Percentiles rank a stretch among this genome's conserved stretches.
Evolutionary conservation across 768 basidiomycete genomes (phyloP).

Genomic region (Mycena vulgaris): DNA sequence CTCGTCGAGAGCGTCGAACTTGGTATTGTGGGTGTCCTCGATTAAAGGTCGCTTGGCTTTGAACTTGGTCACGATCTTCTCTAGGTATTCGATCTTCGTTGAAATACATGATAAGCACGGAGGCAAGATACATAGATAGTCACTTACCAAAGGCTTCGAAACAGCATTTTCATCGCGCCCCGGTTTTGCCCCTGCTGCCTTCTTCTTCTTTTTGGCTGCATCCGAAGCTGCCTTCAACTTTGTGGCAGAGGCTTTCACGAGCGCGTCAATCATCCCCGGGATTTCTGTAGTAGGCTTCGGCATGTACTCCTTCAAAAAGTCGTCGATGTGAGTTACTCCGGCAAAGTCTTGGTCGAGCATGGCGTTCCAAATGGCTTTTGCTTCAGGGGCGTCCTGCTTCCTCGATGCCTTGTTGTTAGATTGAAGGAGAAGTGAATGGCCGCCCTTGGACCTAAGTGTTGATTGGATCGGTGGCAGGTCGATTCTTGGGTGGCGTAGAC

Average conservation of each 20-base stretch:
- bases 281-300: not conserved
- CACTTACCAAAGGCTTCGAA: not conserved
- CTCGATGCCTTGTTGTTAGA: not conserved
- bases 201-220: not conserved
- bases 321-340: not conserved
- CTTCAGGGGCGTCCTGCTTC: not conserved
- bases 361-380: not conserved
- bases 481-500: constrained; percentile 3
- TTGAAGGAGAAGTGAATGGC: too few relatives aligned
- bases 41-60: not conserved
- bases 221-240: not conserved
- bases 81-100: constrained; percentile 1
- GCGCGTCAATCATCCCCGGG: too few relatives aligned
- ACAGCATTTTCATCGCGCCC: constrained; percentile 1
- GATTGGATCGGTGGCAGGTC: not conserved
- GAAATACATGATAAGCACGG: not conserved
- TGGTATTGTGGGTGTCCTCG: constrained; percentile 3
- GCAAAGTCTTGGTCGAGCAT: not conserved
- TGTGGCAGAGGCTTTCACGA: not conserved
- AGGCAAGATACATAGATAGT: not conserved
- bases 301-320: constrained; percentile 4
- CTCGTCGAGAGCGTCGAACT: not conserved
- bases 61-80: not conserved
- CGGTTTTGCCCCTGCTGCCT: too few relatives aligned
- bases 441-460: not conserved